Percentiles rank a stretch among this genome's conserved stretches.
Conservation (phyloP, 352 stramenopile genomes). For the Phytopythium ostracodes region DNA sequence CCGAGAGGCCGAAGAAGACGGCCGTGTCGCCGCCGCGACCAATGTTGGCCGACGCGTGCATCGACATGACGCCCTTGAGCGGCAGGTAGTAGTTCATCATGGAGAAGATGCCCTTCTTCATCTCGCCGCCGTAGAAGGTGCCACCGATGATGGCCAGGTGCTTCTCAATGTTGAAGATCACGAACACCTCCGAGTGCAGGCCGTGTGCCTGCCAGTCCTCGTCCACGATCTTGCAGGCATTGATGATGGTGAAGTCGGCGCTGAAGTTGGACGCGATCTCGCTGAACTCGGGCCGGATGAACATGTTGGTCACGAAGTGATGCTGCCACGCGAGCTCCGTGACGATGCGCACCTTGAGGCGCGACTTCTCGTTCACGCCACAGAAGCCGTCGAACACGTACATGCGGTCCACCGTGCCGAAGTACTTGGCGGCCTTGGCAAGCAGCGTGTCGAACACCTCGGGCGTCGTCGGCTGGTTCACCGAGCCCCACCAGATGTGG, state of each 20-base stretch:
- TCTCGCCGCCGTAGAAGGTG: slow-evolving; percentile 65
- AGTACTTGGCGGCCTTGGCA: slow-evolving; percentile 92
- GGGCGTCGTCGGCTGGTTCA: slow-evolving; percentile 93
- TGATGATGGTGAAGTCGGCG: slow-evolving; percentile 66
- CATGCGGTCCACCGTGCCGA: slow-evolving; percentile 89
- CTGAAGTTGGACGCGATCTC: slow-evolving; percentile 36
- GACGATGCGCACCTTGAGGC: slow-evolving; percentile 96
- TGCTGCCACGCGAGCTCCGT: slow-evolving; percentile 98
- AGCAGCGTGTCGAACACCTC: slow-evolving; percentile 96
- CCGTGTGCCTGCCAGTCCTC: slow-evolving; percentile 51
- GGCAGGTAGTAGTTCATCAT: slow-evolving; percentile 73
- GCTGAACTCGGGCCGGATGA: slow-evolving; percentile 58
- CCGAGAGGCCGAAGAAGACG: slow-evolving; percentile 96
- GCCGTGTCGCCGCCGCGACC: slow-evolving; percentile 89
- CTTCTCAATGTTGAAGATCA: slow-evolving; percentile 73
- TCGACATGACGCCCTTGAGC: slow-evolving; percentile 55
- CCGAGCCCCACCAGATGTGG: slow-evolving; percentile 96
- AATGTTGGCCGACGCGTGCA: slow-evolving; percentile 63
- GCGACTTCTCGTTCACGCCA: slow-evolving; percentile 89
- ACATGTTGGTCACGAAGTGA: slow-evolving; percentile 89
- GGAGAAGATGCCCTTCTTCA: slow-evolving; percentile 73
- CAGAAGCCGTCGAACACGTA: slow-evolving; percentile 97
- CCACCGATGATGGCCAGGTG: slow-evolving; percentile 52
- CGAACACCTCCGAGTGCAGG: slow-evolving; percentile 56
- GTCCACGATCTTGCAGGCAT: slow-evolving; percentile 56